phyloP scores from a whole-genome alignment of 352 stramenopile genomes.

The Poterioochromonas sp. region DNA sequence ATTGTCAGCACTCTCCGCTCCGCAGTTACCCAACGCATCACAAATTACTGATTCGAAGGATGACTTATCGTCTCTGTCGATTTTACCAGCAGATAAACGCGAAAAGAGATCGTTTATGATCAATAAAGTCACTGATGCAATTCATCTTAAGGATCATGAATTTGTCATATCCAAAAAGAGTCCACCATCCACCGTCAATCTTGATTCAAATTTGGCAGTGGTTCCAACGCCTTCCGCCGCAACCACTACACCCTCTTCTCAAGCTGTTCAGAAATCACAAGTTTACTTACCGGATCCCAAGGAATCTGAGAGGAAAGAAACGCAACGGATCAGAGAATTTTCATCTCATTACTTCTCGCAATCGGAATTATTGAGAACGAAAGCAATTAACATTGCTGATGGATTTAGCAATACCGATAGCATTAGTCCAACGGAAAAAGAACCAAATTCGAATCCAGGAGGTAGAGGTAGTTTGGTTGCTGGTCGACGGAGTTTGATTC shows the following conservation, averaged over 20 bases:
- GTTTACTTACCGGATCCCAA: neutral
- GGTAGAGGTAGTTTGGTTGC: too few species aligned
- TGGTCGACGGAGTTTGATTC: too few species aligned
- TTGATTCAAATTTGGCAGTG: neutral
- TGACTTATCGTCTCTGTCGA: neutral
- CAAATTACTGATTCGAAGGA: neutral
- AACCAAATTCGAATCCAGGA: too few species aligned
- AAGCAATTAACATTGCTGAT: too few species aligned
- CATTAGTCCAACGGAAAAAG: too few species aligned
- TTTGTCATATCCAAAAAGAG: neutral
- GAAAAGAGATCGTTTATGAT: too few species aligned
- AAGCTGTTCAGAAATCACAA: neutral
- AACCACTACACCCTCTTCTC: neutral
- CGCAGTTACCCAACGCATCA: neutral
- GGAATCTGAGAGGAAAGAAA: neutral
- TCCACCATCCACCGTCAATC: neutral
- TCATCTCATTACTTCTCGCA: neutral
- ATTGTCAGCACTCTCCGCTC: neutral
- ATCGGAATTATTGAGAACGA: too few species aligned
- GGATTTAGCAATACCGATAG: too few species aligned
- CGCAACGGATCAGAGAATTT: neutral
- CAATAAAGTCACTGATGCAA: neutral
- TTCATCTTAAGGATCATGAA: neutral
- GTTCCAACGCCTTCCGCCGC: too few species aligned
- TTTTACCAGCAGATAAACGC: neutral